A percentile compares a stretch with the other conserved stretches of the same genome.
These are phyloP conservation scores for Wickerhamiella kazuoi DNA, from an alignment of 805 yeast genomes.

Conservation along the genomic window DNA sequence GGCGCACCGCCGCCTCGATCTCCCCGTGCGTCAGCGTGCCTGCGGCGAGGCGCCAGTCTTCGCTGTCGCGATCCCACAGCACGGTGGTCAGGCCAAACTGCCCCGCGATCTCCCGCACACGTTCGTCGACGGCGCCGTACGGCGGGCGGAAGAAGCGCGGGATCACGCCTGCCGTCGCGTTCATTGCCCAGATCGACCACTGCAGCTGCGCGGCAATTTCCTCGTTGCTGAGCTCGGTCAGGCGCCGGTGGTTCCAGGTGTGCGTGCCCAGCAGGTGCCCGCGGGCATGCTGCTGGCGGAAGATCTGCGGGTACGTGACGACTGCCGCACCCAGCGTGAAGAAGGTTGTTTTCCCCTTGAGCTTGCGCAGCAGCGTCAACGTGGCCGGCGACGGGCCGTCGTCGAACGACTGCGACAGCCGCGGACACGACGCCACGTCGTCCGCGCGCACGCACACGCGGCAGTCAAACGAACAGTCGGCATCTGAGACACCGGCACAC, in stretches of 20 bases:
- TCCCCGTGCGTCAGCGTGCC: conserved; percentile 9
- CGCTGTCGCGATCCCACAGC: conserved; percentile 79
- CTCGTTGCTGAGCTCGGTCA: conserved; percentile 64
- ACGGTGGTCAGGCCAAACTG: conserved; percentile 79
- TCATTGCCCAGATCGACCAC: conserved; percentile 97
- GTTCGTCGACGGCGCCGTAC: conserved; percentile 80
- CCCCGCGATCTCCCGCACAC: conserved; percentile 61
- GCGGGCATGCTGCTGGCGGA: conserved; percentile 31
- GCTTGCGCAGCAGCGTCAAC: conserved; percentile 29
- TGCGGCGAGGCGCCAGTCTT: conserved; percentile 67
- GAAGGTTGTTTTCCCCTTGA: conserved; percentile 44
- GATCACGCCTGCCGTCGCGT: conserved; percentile 70
- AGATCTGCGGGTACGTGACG: conserved; percentile 58
- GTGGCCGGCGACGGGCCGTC: conserved; percentile 84
- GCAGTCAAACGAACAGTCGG: conserved; percentile 72
- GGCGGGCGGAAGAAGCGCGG: conserved; percentile 96
- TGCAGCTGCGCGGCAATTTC: conserved; percentile 73
- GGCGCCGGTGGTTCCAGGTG: conserved; percentile 81
- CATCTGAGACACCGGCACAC: conserved; percentile 34
- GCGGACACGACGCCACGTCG: conserved; percentile 61
- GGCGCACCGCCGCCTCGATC: conserved; percentile 28
- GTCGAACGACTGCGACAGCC: conserved; percentile 75
- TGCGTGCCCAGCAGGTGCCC: conserved; percentile 81
- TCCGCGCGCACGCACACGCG: conserved; percentile 55
- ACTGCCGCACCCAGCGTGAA: conserved; percentile 74